Evolutionary conservation across 2,329 filamentous ascomycete genomes (phyloP).

Genomic region (Dactylonectria macrodidyma): DNA sequence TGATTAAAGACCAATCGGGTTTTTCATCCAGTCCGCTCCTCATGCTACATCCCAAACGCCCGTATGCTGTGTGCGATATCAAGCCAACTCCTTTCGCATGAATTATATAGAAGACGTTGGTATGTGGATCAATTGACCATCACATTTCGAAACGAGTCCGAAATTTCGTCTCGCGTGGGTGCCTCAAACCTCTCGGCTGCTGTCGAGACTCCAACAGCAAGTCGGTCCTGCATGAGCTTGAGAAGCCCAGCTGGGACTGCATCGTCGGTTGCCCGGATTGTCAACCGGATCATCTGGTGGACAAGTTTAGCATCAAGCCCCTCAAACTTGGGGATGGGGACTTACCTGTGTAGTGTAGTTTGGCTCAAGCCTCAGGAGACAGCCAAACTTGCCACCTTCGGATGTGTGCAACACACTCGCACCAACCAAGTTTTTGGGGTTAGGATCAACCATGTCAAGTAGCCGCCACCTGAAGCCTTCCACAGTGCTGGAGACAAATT

Average conservation of each 20-base stretch:
- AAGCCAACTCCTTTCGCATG: conserved; percentile 46
- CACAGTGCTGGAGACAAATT: conserved; percentile 80
- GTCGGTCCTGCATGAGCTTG: conserved; percentile 88
- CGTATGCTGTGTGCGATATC: conserved; percentile 49
- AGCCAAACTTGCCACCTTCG: conserved; percentile 92
- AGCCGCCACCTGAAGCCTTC: conserved; percentile 93
- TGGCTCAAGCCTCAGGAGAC: conserved; percentile 92
- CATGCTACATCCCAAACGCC: conserved; percentile 51
- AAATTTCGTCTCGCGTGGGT: conserved; percentile 66
- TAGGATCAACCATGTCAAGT: conserved; percentile 89
- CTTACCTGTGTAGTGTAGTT: conserved; percentile 93
- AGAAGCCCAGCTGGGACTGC: conserved; percentile 84
- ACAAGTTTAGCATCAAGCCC: conserved; percentile 31
- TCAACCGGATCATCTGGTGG: conserved; percentile 91
- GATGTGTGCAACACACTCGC: conserved; percentile 88
- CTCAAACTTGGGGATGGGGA: conserved; percentile 31
- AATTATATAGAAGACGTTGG: conserved; percentile 42
- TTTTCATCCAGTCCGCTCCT: conserved; percentile 42
- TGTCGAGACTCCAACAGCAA: conserved; percentile 70
- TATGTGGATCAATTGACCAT: conserved; percentile 61
- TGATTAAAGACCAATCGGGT: conserved; percentile 42
- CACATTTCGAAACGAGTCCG: conserved; percentile 69
- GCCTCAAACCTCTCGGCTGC: conserved; percentile 56
- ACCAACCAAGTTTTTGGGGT: conserved; percentile 93
- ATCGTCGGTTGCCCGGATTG: conserved; percentile 94